A percentile compares a stretch with the other conserved stretches of the same genome.
These are phyloP conservation scores for Musa troglodytarum DNA, from an alignment of 176 grass and related monocot species.

Conservation along the genomic window DNA sequence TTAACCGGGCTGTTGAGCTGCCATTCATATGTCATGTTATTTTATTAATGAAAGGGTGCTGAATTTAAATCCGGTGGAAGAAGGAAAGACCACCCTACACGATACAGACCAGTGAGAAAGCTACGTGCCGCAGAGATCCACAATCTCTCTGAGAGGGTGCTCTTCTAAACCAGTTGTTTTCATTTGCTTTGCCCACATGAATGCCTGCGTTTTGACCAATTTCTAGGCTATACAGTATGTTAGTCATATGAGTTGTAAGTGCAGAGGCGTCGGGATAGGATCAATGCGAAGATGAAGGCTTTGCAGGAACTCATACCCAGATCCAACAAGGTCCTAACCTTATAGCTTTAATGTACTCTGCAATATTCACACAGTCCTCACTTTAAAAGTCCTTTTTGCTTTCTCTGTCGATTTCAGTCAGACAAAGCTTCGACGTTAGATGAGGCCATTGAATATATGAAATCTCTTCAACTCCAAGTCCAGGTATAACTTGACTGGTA, in stretches of 20 bases:
- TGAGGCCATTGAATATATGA: constrained; percentile 30
- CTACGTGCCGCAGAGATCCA: constrained; percentile 24
- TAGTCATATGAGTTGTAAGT: not conserved
- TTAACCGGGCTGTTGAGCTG: not conserved
- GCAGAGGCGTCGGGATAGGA: constrained; percentile 19
- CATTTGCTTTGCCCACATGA: not conserved
- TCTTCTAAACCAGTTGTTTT: not conserved
- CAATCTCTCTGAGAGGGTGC: constrained; percentile 35
- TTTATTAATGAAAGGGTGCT: constrained; percentile 4
- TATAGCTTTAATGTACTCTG: not conserved
- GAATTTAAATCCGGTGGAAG: constrained; percentile 3
- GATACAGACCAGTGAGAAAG: constrained; percentile 10
- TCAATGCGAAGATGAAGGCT: constrained; percentile 20
- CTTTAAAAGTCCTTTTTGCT: not conserved
- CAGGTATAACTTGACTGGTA: constrained; percentile 17
- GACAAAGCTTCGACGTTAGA: constrained; percentile 31
- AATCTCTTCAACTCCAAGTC: constrained; percentile 28
- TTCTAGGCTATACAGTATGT: not conserved
- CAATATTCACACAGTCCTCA: not conserved
- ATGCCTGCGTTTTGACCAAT: not conserved
- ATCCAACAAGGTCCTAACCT: constrained; percentile 7
- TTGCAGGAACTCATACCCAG: constrained; percentile 25
- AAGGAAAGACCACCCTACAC: not conserved
- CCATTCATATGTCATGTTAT: not conserved
- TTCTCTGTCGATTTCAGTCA: constrained; percentile 18